Base-by-base conservation (phyloP, 106 monocot species). In the Dendrobium chrysotoxum region DNA sequence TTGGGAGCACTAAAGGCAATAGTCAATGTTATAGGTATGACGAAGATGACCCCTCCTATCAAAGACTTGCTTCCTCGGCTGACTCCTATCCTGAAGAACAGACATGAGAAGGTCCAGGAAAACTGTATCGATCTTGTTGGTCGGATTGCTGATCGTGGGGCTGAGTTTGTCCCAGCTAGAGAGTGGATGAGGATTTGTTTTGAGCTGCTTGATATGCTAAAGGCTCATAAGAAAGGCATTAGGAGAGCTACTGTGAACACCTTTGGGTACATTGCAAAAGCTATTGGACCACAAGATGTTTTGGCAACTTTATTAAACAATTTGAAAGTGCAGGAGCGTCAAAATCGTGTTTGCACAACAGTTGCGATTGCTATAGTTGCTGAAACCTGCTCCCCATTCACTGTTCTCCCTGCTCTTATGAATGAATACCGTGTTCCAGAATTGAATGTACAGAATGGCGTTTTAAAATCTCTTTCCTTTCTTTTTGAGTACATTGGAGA, bases 131-230 rank as follows among this genome's bases (percentile, higher is more conserved):
- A 95, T 70, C 89, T 98, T 83, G 98, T 98, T 79, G 98, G 98
- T 83, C 85, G 98, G 79, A 95, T 98, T 84, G 98, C 98, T 73
- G 98, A 98, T 84, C 94, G 98, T 85, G 98, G 98, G 53, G 98
- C 98, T 84, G 98, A 98, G 72, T 98, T 91, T 83, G 98, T 98
- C n/a, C 95, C 98, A 0, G 98, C 98, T 7, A 98, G 95, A 75
- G 98, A 98, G 67, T 98, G 98, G 98, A 98, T 98, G 98, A 92
- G 98, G 83, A 98, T 98, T 21, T 98, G 98, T 78, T 98, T 98
- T 86, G 98, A 98, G 80, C 92, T 98, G 46, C 88, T 98, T 77
- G 98, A 98, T 81, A 98, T 98, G 98, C 65, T 98, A 80, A 98
- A 98, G 84, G 98, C 98, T 23, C 98, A 98, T 81, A 98, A 98